Conservation (phyloP, 2,329 filamentous ascomycete species). For the Penicillium sp. region DNA sequence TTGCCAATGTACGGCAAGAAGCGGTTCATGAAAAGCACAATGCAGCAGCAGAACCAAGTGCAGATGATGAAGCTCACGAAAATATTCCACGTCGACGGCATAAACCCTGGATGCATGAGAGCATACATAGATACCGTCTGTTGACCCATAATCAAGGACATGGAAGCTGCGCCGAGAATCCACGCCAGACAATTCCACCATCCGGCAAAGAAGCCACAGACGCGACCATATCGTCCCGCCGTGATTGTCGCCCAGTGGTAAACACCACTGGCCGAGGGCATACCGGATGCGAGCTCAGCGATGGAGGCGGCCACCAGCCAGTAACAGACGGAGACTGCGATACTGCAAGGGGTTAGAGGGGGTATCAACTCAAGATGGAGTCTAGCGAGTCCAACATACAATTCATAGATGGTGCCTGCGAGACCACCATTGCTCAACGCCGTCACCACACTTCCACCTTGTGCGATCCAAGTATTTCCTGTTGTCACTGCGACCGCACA, state of each 20-base stretch:
- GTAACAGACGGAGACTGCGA: constrained; percentile 49
- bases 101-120: constrained; percentile 52
- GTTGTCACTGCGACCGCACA: constrained; percentile 57
- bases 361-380: too few species aligned
- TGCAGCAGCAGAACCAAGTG: constrained; percentile 49
- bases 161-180: constrained; percentile 57
- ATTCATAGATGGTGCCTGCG: constrained; percentile 58
- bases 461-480: constrained; percentile 60
- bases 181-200: constrained; percentile 47
- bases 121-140: constrained; percentile 57
- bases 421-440: constrained; percentile 58
- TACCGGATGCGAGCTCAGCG: constrained; percentile 56
- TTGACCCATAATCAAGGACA: constrained; percentile 55
- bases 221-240: constrained; percentile 51
- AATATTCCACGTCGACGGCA: constrained; percentile 52
- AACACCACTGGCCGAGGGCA: constrained; percentile 56
- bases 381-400: constrained; percentile 31
- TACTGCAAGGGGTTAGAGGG: constrained; percentile 22
- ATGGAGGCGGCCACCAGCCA: constrained; percentile 55
- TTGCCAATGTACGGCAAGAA: constrained; percentile 50
- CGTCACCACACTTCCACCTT: constrained; percentile 55
- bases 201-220: constrained; percentile 45
- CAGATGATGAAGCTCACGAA: constrained; percentile 55
- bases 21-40: constrained; percentile 54
- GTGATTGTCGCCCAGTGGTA: constrained; percentile 59